Percentiles rank a stretch among this genome's conserved stretches.
Conservation (phyloP, 495 filamentous ascomycete species). For the Lasiosphaeria miniovina region DNA sequence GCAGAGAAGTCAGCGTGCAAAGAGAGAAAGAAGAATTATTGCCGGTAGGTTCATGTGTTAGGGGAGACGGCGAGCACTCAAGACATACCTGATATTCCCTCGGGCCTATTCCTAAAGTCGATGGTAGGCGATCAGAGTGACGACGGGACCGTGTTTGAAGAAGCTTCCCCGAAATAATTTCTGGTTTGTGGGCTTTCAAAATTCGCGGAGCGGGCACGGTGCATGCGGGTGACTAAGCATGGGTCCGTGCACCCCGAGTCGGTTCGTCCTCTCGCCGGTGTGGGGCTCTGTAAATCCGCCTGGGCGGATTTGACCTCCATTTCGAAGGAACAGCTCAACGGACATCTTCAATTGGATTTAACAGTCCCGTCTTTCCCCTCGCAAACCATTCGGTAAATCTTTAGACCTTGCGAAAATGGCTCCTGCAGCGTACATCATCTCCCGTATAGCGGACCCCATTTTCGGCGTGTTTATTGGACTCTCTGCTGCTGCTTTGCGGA, state of each 20-base stretch:
- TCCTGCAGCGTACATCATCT: constrained; percentile 53
- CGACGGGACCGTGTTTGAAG: constrained; percentile 26
- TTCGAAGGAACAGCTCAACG: neutral
- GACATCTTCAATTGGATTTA: neutral
- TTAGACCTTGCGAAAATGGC: constrained; percentile 35
- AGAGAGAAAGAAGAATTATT: constrained; percentile 9
- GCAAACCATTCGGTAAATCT: neutral
- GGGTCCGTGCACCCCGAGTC: constrained; percentile 21
- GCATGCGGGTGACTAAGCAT: constrained; percentile 26
- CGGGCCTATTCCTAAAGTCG: constrained; percentile 30
- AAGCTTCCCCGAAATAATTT: constrained; percentile 36
- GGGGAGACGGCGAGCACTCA: neutral
- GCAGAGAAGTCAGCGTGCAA: constrained; percentile 14
- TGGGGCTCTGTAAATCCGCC: constrained; percentile 6
- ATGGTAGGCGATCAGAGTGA: constrained; percentile 27
- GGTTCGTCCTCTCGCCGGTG: neutral
- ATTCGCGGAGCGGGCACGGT: constrained; percentile 30
- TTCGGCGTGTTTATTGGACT: constrained; percentile 80
- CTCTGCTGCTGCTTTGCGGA: constrained; percentile 60
- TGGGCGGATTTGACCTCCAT: neutral
- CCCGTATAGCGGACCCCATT: constrained; percentile 75
- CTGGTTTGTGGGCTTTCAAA: constrained; percentile 39
- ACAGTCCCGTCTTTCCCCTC: neutral
- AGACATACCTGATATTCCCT: constrained; percentile 30
- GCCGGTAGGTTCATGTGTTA: neutral